Base-by-base conservation (phyloP, 768 basidiomycete genomes). In the Lyophyllum decastes region DNA sequence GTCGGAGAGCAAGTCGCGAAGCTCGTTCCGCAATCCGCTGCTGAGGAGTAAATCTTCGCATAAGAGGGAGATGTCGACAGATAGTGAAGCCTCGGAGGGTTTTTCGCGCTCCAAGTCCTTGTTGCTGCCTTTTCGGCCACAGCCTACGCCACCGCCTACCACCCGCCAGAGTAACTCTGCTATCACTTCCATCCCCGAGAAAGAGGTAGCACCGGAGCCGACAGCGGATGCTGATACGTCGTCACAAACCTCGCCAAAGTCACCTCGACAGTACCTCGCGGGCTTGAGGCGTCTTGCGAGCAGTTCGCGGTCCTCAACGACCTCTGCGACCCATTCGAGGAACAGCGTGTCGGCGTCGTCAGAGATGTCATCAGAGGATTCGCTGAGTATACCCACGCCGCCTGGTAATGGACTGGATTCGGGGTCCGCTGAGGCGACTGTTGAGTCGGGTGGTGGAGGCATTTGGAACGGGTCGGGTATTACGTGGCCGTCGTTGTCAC, bases 311-410 rank as follows among this genome's bases (percentile, higher is more conserved):
- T 62, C 77, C 55, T 68, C 66, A 14, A 54, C 53, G 54, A 61
- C 76, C 59, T 73, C 78, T 30, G 75, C 71, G 9, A 60, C 76
- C 1, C 78, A 80, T 52, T 76, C 81, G 22, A 80, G 89, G 16
- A 73, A 83, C 34, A 91, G 89, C 64, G 73, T 82, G 52, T 87
- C 86, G 24, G 71, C 74, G 21, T 82, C 80, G 1, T 86, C 85
- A 1, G 82, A 84, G 61, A 70, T 86, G 54, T 89, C 87, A 0
- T 87, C 85, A 6, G 88, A 90, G 61, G 88, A 89, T 63, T 88
- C 86, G 24, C 78, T 78, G 30, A 73, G 80, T 21, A 78, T 86
- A n/a, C 72, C 78, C 6, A 87, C 85, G 19, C 88, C 88, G 26
- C 79, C 86, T 7, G 75, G 85, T 58, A 69, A 74, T 64, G 69